Base-by-base conservation (phyloP, 2,329 filamentous ascomycete species). In the Lomentospora prolificans region DNA sequence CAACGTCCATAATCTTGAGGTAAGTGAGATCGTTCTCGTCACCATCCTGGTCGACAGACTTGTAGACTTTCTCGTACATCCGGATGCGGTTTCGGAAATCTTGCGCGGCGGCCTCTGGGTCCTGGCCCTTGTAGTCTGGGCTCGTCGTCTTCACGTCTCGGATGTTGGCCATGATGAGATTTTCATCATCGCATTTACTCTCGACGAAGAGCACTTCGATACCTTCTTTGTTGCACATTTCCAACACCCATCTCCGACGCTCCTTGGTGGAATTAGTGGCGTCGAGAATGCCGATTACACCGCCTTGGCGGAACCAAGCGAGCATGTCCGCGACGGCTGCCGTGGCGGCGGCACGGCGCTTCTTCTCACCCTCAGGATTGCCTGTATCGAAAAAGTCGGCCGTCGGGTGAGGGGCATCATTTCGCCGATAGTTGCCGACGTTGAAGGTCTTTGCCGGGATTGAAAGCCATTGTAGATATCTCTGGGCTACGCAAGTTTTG, bases 141-240 rank as follows among this genome's bases (percentile, higher is more conserved):
- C 89, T 95, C 25, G 90, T 95, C 2, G 90, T 92, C 78, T 99
- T 99, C 65, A 99, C 94, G 67, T 96, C 91, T 61, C 91, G 84
- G 62, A 99, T 96, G 70, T 99, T 99, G 76, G 85, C 89, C 90
- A 96, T 96, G 73, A 99, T 96, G 61, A 97, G 76, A 48, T 92
- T 87, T 69, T 97, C 91, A 63, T 96, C 86, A 66, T 99, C 92
- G 69, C 94, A 99, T 68, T 94, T 95, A 63, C 89, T 95, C 75
- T 99, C 94, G 51, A 99, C 94, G 63, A 95, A 99, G 51, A 99
- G 75, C 8, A 95, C 91, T 67, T 96, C 90, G 58, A 97, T 85
- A 55, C 85, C 84, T 61, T 92, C 84, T 10, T 79, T 77, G 6
- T 79, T 76, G 68, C 91, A 94, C 51, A 81, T 79, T 59, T 96